A percentile compares a stretch with the other conserved stretches of the same genome.
Conservation (phyloP, 2,329 filamentous ascomycete species). For the Lasiodiplodia citricola region DNA sequence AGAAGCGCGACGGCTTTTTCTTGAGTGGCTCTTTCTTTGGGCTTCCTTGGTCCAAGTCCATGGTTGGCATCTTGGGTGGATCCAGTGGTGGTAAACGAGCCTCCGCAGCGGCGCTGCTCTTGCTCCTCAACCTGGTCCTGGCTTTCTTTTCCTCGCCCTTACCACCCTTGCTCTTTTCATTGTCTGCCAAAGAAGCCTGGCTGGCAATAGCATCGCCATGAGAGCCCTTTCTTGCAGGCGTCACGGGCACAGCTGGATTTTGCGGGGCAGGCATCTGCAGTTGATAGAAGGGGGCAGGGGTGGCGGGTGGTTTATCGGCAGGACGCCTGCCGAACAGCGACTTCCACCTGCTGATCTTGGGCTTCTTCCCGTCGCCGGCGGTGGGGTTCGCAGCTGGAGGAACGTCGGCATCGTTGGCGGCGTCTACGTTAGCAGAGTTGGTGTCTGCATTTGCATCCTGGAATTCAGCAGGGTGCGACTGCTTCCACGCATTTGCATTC, state of each 20-base stretch:
- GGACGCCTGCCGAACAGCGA: conserved; percentile 43
- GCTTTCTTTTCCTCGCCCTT: conserved; percentile 18
- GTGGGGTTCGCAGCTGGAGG: conserved; percentile 21
- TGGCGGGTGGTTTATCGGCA: conserved; percentile 31
- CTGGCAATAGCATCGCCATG: background rate
- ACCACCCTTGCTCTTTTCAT: conserved; percentile 31
- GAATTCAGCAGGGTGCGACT: conserved; percentile 31
- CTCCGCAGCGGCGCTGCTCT: conserved; percentile 29
- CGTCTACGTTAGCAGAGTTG: background rate
- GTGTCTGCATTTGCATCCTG: background rate
- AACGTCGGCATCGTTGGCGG: background rate
- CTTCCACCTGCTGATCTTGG: conserved; percentile 46
- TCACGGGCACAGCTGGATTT: background rate
- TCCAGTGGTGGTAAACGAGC: conserved; percentile 31
- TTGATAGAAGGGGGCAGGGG: conserved; percentile 45
- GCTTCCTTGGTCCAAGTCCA: conserved; percentile 31
- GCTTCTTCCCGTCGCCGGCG: conserved; percentile 33
- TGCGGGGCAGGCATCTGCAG: conserved; percentile 34
- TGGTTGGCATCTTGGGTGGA: conserved; percentile 29
- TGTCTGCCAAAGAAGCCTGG: conserved; percentile 30
- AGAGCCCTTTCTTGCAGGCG: conserved; percentile 20
- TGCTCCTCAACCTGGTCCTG: conserved; percentile 24
- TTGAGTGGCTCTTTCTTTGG: conserved; percentile 26
- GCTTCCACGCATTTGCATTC: conserved; percentile 34
- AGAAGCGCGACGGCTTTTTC: conserved; percentile 18